phyloP scores from a whole-genome alignment of 805 yeast genomes.

The Isabelozyma pseudorhagii region DNA sequence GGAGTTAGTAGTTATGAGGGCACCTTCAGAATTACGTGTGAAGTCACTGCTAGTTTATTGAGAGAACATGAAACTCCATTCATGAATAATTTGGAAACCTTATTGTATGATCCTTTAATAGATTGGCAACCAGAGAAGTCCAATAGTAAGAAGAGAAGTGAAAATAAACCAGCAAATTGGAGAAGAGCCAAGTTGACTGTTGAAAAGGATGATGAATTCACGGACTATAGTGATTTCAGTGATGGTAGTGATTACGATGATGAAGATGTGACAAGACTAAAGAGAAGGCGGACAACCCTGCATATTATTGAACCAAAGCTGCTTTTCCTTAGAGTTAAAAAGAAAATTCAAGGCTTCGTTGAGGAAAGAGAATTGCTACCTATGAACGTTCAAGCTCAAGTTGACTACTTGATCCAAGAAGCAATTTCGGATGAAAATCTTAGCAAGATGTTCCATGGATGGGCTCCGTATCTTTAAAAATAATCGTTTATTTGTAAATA shows the following conservation, averaged over 20 bases:
- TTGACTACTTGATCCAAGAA: slow-evolving; percentile 80
- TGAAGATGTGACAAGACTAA: slow-evolving; percentile 31
- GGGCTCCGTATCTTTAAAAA: slow-evolving; percentile 50
- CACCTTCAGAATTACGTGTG: slow-evolving; percentile 78
- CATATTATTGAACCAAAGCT: not conserved
- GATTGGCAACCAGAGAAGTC: slow-evolving; percentile 53
- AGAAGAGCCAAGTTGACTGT: not conserved
- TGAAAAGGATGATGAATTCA: not conserved
- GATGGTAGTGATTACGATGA: not conserved
- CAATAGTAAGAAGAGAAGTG: slow-evolving; percentile 45
- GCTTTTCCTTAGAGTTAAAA: slow-evolving; percentile 47
- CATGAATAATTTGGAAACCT: slow-evolving; percentile 89
- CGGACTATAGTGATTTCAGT: not conserved
- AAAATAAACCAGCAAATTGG: slow-evolving; percentile 24
- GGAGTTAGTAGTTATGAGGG: slow-evolving; percentile 92
- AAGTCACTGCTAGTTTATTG: slow-evolving; percentile 70
- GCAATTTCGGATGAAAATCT: slow-evolving; percentile 72
- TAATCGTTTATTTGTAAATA: not conserved
- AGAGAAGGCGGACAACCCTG: not conserved
- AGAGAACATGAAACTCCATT: slow-evolving; percentile 78
- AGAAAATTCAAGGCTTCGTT: slow-evolving; percentile 82
- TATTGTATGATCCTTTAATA: slow-evolving; percentile 86
- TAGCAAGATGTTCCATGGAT: slow-evolving; percentile 89
- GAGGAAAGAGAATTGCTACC: slow-evolving; percentile 77
- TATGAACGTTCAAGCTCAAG: slow-evolving; percentile 89